phyloP scores from a whole-genome alignment of 305 asterid species.

The Fraxinus velutina region DNA sequence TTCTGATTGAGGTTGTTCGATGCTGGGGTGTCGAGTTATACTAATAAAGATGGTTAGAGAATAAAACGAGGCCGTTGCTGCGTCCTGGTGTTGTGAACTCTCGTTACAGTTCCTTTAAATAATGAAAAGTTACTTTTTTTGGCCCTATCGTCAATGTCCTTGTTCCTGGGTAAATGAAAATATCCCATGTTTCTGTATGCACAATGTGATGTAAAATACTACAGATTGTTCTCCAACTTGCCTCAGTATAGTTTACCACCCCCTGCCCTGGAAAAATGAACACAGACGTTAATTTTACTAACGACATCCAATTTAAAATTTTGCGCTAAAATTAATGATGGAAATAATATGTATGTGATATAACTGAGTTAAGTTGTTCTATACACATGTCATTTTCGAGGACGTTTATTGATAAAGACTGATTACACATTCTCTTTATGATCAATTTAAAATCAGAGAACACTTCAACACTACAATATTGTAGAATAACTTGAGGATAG shows the following conservation, averaged over 20 bases:
- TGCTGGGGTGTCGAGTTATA: not conserved
- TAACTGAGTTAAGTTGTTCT: not conserved
- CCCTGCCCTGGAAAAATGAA: not conserved
- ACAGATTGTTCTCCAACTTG: not conserved
- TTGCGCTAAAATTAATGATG: not conserved
- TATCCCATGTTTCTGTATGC: not conserved
- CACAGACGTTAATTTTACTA: not conserved
- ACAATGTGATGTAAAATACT: not conserved
- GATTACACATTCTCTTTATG: not conserved
- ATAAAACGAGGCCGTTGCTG: not conserved
- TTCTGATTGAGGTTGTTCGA: not conserved
- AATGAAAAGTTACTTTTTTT: not conserved
- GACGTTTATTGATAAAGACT: not conserved
- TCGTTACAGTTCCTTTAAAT: not conserved
- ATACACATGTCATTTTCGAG: too few species aligned
- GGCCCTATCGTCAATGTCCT: not conserved
- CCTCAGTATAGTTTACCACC: not conserved
- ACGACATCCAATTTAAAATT: not conserved
- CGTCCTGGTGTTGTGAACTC: not conserved
- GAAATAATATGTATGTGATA: not conserved
- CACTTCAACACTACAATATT: not conserved
- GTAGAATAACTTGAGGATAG: not conserved
- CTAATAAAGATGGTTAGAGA: not conserved
- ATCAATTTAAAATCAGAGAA: not conserved
- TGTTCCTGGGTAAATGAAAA: not conserved